Conservation (phyloP, 2,329 filamentous ascomycete genomes). For the Botrytis paeoniae region DNA sequence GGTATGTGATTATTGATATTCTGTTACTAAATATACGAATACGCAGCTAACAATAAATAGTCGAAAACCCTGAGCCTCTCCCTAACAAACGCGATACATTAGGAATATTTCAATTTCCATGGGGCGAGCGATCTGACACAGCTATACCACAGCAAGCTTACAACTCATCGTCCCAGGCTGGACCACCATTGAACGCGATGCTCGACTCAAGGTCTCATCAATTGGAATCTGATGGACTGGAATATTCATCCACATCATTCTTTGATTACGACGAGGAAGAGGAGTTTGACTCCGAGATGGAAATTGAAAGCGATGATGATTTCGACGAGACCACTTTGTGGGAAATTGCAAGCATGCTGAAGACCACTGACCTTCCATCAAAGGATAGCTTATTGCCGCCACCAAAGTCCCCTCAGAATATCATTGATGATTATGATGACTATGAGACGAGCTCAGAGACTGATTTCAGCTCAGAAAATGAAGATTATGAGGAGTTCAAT, state of each 20-base stretch:
- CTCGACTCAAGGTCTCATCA: slow-evolving; percentile 31
- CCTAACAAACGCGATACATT: slow-evolving; percentile 57
- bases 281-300: slow-evolving; percentile 37
- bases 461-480: slow-evolving; percentile 23
- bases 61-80: slow-evolving; percentile 59
- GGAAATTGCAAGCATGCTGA: slow-evolving; percentile 61
- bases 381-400: slow-evolving; percentile 49
- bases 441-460: slow-evolving; percentile 22
- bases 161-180: slow-evolving; percentile 25
- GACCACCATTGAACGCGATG: slow-evolving; percentile 27
- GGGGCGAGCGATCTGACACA: slow-evolving; percentile 61
- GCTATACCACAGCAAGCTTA: slow-evolving; percentile 44
- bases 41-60: slow-evolving; percentile 28
- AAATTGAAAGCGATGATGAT: slow-evolving; percentile 37
- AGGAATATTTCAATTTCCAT: slow-evolving; percentile 64
- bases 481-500: slow-evolving; percentile 10
- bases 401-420: slow-evolving; percentile 2
- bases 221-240: slow-evolving; percentile 28
- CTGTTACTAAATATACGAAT: background rate
- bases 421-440: slow-evolving; percentile 28
- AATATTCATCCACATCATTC: slow-evolving; percentile 45
- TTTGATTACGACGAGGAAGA: slow-evolving; percentile 56
- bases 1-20: slow-evolving; percentile 27
- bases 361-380: slow-evolving; percentile 51
- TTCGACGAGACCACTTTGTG: slow-evolving; percentile 62